Evolutionary conservation across 1,139 yeast species (phyloP).

Genomic region (Pichia norvegensis): DNA sequence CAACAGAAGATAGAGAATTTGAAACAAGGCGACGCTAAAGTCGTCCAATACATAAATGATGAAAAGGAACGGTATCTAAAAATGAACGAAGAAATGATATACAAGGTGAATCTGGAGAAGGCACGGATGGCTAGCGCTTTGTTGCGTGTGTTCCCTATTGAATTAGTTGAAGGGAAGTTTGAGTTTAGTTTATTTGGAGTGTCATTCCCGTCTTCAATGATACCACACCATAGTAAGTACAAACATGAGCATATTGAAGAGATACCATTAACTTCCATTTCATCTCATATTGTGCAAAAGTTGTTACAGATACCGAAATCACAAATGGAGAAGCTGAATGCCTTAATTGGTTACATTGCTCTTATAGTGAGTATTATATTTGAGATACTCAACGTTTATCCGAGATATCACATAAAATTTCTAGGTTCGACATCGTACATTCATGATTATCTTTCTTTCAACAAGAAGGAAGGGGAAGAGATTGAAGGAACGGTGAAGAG

Average conservation of each 20-base stretch:
- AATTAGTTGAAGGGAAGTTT: slow-evolving; percentile 15
- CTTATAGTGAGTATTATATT: slow-evolving; percentile 38
- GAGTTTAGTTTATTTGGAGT: slow-evolving; percentile 31
- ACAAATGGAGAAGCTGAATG: slow-evolving; percentile 32
- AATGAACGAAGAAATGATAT: neutral
- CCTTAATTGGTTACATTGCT: slow-evolving; percentile 42
- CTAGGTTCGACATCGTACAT: slow-evolving; percentile 46
- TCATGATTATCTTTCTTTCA: slow-evolving; percentile 38
- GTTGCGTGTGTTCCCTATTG: slow-evolving; percentile 17
- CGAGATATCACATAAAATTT: slow-evolving; percentile 45
- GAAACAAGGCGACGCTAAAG: neutral
- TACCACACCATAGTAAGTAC: slow-evolving; percentile 2
- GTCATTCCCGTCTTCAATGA: slow-evolving; percentile 19
- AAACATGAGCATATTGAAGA: neutral
- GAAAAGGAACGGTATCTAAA: neutral
- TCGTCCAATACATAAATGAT: neutral
- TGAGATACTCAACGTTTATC: slow-evolving; percentile 36
- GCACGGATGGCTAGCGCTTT: slow-evolving; percentile 13
- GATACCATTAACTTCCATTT: slow-evolving; percentile 7
- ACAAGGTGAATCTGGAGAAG: slow-evolving; percentile 13
- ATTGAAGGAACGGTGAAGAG: slow-evolving; percentile 22
- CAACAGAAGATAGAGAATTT: neutral
- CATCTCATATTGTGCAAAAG: slow-evolving; percentile 10
- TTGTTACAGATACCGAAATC: slow-evolving; percentile 11
- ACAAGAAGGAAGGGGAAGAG: slow-evolving; percentile 21